Evolutionary conservation across 345 rosid species (phyloP).

Genomic region (Acer yangbiense): DNA sequence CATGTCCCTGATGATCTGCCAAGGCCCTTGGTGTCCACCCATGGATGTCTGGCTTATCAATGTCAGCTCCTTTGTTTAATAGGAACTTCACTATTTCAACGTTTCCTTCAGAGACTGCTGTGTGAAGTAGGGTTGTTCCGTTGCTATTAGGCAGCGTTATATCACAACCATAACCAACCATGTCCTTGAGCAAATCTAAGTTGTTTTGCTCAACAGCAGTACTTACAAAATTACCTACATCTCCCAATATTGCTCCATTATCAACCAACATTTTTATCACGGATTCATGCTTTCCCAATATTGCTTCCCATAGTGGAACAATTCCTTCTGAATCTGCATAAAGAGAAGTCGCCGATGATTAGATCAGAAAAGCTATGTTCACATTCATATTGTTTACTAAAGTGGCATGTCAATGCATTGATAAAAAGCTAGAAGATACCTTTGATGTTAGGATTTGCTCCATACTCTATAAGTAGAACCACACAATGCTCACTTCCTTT

Average conservation of each 20-base stretch:
- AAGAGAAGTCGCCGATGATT: not conserved
- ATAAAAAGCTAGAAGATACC: conserved; percentile 37
- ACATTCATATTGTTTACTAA: no score
- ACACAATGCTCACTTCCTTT: conserved; percentile 66
- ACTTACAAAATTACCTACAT: conserved; percentile 56
- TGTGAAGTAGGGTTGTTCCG: conserved; percentile 70
- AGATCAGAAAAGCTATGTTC: not conserved
- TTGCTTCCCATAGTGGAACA: conserved; percentile 89
- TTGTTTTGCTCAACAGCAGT: conserved; percentile 60
- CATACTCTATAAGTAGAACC: conserved; percentile 64
- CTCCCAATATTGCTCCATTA: conserved; percentile 68
- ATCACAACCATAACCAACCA: conserved; percentile 58
- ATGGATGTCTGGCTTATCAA: conserved; percentile 54
- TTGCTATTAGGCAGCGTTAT: conserved; percentile 43
- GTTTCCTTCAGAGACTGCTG: conserved; percentile 70
- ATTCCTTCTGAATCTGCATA: conserved; percentile 77
- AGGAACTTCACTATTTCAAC: conserved; percentile 64
- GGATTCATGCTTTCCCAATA: conserved; percentile 53
- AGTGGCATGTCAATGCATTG: not conserved
- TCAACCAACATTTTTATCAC: conserved; percentile 54
- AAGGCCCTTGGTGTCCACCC: conserved; percentile 80
- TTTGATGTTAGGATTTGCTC: conserved; percentile 73
- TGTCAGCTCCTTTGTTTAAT: conserved; percentile 59
- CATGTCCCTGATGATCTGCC: conserved; percentile 83
- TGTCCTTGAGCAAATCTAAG: conserved; percentile 55